Base-by-base conservation (phyloP, 345 rosid species). In the Corchorus olitorius region DNA sequence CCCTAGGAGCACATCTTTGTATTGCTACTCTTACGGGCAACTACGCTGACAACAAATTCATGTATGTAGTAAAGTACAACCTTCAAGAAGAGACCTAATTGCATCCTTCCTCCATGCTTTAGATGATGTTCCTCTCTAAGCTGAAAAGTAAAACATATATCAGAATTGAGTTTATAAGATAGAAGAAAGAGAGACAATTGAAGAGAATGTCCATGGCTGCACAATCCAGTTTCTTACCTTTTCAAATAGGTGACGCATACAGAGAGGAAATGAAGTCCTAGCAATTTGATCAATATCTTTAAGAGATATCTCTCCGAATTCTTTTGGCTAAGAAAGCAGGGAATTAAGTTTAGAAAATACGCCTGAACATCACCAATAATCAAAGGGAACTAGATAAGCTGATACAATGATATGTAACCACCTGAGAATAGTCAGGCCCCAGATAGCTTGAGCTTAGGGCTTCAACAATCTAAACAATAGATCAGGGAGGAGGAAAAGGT, bases 61-160 rank as follows among this genome's bases (percentile, higher is more conserved):
- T 27, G 65, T 3, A 72, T 45, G 22, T 37, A 56, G 74, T 50
- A 65, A 78, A 76, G 73, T 65, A 70, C 74, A 85, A 96, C 98
- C 94, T 96, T 93, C 69, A 96, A 86, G 73, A 89, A 96, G 8
- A 91, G 99, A 74, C 97, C 99, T 73, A 96, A 83, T 78, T 96
- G 98, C 97, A 96, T 96, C 87, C 98, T 89, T 74, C 98, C 99
- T 74, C 97, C 97, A 80, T 96, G 98, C 87, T 96, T 92, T 53
- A 96, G 78, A 87, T 92, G 99, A 78, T 95, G 99, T 83, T 96
- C 97, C 83, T 92, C 98, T 85, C 89, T 87, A 55, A 96, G 88
- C 97, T 93, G 80, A 49, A 49, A 53, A 37, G 62, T 53, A 37
- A 70, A 39, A 41, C 17, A 67, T 22, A 45, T 27, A 37, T 45